Base-by-base conservation (phyloP, 2,329 filamentous ascomycete genomes). In the Botrytis hyacinthi region DNA sequence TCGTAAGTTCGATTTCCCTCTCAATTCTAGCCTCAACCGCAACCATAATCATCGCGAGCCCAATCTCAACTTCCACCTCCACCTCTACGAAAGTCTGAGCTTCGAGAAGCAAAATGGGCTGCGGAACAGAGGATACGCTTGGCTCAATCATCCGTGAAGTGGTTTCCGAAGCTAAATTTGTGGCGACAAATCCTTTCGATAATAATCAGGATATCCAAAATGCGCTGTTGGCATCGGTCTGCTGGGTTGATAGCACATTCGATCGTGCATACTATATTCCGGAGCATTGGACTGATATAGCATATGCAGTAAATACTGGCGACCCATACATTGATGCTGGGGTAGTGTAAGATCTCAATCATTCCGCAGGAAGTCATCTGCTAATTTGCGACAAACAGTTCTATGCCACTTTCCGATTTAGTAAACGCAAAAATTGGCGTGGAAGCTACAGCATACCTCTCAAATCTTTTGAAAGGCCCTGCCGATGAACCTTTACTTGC, bases 361-460 rank as follows among this genome's bases (percentile, higher is more conserved):
- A 26, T 37, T 46, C n/a, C 9, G 16, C 37, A 37, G 46, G 22
- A n/a, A 67, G 40, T 44, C 68, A n/a, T 32, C 14, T 37, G n/a
- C 61, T 69, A 65, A 61, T 48, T 59, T 66, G 68, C 61, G 32
- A 61, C n/a, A 68, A 68, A 54, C 35, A 79, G 77, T n/a, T 71
- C 72, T 37, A 77, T 90, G 78, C 86, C 90, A 74, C 83, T 97
- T 77, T 86, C 90, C 75, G 89, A 93, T 76, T 86, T 98, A 78
- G 89, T 92, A 80, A 91, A 91, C 81, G 89, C 89, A 74, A 88
- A 91, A 71, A 88, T 98, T 79, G 95, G 91, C 76, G 90, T 98
- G 79, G 95, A 98, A 85, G 96, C 95, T 73, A 92, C 93, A 71
- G 92, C 97, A 83, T 98, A 96, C 82, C 89, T 99, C 76, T 88